Evolutionary conservation across 2,329 filamentous ascomycete species (phyloP).

Genomic region (Monilinia laxa): DNA sequence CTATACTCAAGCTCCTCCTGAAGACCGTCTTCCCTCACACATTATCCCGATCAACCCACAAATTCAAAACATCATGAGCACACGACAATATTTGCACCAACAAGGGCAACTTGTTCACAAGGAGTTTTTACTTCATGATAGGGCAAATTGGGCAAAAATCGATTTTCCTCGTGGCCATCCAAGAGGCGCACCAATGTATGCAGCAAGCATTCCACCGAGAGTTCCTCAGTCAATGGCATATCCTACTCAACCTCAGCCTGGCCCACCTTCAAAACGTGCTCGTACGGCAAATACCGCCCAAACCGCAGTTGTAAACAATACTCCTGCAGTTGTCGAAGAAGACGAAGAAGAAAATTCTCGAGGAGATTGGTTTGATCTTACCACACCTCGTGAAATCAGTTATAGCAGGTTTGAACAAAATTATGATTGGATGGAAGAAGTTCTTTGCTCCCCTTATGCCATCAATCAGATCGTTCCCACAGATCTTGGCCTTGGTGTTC

Average conservation of each 20-base stretch:
- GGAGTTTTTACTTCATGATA: slow-evolving; percentile 91
- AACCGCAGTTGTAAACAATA: slow-evolving; percentile 26
- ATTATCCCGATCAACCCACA: slow-evolving; percentile 64
- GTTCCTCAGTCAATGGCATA: slow-evolving; percentile 60
- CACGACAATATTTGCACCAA: slow-evolving; percentile 63
- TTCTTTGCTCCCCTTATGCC: slow-evolving; percentile 85
- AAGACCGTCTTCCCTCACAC: slow-evolving; percentile 68
- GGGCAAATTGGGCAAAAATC: slow-evolving; percentile 85
- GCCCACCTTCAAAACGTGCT: slow-evolving; percentile 56
- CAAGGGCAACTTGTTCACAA: slow-evolving; percentile 84
- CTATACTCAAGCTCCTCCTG: slow-evolving; percentile 75
- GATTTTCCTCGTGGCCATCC: slow-evolving; percentile 59
- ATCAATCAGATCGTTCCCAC: slow-evolving; percentile 82
- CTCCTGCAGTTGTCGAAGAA: slow-evolving; percentile 39
- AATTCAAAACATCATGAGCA: slow-evolving; percentile 59
- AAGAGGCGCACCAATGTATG: slow-evolving; percentile 40
- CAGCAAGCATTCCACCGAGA: slow-evolving; percentile 33
- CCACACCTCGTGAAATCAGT: slow-evolving; percentile 88
- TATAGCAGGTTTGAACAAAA: slow-evolving; percentile 86
- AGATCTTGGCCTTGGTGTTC: slow-evolving; percentile 81
- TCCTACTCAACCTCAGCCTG: slow-evolving; percentile 49
- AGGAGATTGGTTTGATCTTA: slow-evolving; percentile 84
- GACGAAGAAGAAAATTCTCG: slow-evolving; percentile 86
- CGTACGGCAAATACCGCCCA: slow-evolving; percentile 28
- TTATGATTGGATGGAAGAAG: slow-evolving; percentile 98